Percentiles rank a stretch among this genome's conserved stretches.
Conservation (phyloP, 768 basidiomycete genomes). For the Pleurotus salmoneostramineus region DNA sequence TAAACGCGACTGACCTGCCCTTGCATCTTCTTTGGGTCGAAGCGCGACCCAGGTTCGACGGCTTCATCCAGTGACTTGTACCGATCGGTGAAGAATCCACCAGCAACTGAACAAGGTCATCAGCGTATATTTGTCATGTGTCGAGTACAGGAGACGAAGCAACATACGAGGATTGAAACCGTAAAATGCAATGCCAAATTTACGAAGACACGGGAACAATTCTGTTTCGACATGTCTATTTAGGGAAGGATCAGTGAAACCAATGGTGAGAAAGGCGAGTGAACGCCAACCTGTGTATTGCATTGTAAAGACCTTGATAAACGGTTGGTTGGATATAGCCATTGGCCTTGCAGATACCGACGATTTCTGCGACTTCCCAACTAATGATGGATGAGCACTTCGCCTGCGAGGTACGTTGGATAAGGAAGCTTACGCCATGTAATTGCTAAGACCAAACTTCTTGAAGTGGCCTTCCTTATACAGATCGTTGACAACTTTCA, state of each 20-base stretch:
- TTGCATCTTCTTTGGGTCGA: conserved; percentile 41
- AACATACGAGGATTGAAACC: conserved; percentile 50
- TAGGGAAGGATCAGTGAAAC: neutral
- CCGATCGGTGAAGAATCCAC: conserved; percentile 58
- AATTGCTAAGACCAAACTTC: conserved; percentile 64
- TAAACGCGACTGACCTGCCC: conserved; percentile 32
- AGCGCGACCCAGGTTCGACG: conserved; percentile 51
- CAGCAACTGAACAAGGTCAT: conserved; percentile 35
- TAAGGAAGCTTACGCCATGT: conserved; percentile 35
- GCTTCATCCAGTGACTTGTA: conserved; percentile 34
- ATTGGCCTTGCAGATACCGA: conserved; percentile 38
- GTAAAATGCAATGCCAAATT: conserved; percentile 48
- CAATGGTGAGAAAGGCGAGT: neutral
- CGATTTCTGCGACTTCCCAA: conserved; percentile 40
- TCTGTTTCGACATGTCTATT: conserved; percentile 53
- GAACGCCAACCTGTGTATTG: conserved; percentile 15
- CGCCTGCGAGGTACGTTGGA: conserved; percentile 10
- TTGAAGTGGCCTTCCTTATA: conserved; percentile 58
- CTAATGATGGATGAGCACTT: neutral
- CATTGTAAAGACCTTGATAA: conserved; percentile 30
- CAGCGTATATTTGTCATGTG: neutral
- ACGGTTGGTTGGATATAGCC: conserved; percentile 39
- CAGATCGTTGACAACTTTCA: conserved; percentile 49
- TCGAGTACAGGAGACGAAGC: neutral
- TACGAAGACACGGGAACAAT: conserved; percentile 43